Evolutionary conservation across 106 monocot species (phyloP), one percentile per base, ranked within the genome.

Genomic region (Cymbidium sinense): DNA sequence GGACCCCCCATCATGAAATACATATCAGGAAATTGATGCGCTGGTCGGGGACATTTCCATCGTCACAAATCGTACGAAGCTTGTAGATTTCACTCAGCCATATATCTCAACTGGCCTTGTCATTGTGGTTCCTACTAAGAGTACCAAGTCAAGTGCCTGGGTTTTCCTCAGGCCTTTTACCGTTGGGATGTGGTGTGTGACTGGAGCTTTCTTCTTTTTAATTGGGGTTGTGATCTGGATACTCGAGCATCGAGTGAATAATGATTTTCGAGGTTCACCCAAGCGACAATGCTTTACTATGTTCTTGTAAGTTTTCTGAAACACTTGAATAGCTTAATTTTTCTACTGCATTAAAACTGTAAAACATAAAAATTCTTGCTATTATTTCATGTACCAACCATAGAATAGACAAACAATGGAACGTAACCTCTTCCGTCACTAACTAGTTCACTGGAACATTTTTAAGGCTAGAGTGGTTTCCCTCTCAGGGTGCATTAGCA

Each of bases 71-170:
- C 75, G 92, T 18, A 89, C 85, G 9, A 85, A 76, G 55, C 37
- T 86, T 70, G 88, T 90, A 36, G 93, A 93, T 61, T 93, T 90
- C 73, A 93, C 90, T 73, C 93, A 93, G 77, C 92, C 92, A 7
- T 93, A 86, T 69, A 74, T 76, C 4, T 75, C 70, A 29, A 65
- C 89, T 37, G 92, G 87, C 18, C 86, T 89, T 64, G 84, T 86
- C 12, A 82, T 93, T 39, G 76, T 89, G 39, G 85, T 84, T 51
- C 78, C 87, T 5, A n/a, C 82, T 3, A 83, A 67, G 17, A 78
- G 17, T 34, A 83, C 33, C 43, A 81, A 84, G 34, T 89, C 89
- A 54, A 82, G 67, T 79, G 79, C 82, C 44, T 93, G 92, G 92
- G 85, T 75, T n/a, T 93, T 93, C 74, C 79, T 93, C 17, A 85